A percentile compares a stretch with the other conserved stretches of the same genome.
Conservation (phyloP, 805 yeast species). For the Metschnikowia continentalis region DNA sequence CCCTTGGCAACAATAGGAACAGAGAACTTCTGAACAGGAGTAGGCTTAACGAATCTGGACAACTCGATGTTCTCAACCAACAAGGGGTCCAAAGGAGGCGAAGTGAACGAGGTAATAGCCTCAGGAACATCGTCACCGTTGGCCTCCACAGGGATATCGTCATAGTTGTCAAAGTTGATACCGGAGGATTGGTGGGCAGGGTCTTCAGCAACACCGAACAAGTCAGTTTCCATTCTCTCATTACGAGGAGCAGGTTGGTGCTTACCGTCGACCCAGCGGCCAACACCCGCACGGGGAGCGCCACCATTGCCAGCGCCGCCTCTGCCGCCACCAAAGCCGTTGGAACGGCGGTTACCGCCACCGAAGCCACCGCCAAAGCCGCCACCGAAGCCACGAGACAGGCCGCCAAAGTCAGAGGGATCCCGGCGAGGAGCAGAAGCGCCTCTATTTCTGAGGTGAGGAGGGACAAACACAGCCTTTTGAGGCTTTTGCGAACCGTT, state of each 20-base stretch:
- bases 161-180: conserved; percentile 97
- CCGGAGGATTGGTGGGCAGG: conserved; percentile 85
- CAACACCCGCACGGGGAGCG: conserved; percentile 52
- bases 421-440: conserved; percentile 29
- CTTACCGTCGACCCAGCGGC: conserved; percentile 81
- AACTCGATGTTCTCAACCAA: conserved; percentile 81
- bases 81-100: conserved; percentile 87
- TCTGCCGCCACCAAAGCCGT: conserved; percentile 26
- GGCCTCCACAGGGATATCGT: conserved; percentile 98
- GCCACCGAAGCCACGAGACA: conserved; percentile 9
- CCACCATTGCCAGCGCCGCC: conserved; percentile 18
- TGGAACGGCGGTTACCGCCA: conserved; percentile 28
- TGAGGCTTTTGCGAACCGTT: conserved; percentile 18
- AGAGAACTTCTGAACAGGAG: conserved; percentile 94
- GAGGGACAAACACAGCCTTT: conserved; percentile 27
- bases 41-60: conserved; percentile 92
- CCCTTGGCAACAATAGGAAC: conserved; percentile 86
- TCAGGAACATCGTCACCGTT: conserved; percentile 94
- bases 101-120: conserved; percentile 78
- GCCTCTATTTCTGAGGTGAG: conserved; percentile 32
- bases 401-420: conserved; percentile 21
- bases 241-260: conserved; percentile 79
- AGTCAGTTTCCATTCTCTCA: conserved; percentile 65
- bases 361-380: conserved; percentile 13
- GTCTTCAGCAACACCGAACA: conserved; percentile 79